These are phyloP conservation scores for Cucurbita ficifolia DNA, from an alignment of 306 rosid species.

Conservation along the genomic window DNA sequence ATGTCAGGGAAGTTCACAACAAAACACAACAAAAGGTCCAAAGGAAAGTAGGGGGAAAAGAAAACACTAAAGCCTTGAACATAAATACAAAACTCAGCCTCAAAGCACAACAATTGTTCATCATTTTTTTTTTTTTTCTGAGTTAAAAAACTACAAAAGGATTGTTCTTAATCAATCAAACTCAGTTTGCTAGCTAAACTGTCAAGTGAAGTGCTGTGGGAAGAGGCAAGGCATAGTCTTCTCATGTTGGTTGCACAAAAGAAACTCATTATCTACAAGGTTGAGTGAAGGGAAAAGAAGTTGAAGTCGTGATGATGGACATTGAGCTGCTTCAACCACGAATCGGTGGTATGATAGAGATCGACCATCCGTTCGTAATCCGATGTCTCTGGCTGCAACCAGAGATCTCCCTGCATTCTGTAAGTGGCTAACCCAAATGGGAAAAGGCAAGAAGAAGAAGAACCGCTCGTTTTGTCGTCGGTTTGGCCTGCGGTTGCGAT, in stretches of 20 bases:
- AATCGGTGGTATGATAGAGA: constrained; percentile 52
- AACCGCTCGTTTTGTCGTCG: neutral
- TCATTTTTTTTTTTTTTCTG: neutral
- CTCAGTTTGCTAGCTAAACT: neutral
- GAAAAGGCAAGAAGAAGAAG: constrained; percentile 16
- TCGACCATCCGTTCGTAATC: constrained; percentile 25
- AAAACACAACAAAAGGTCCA: neutral
- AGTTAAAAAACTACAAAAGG: neutral
- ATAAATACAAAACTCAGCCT: neutral
- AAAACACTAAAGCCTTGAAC: neutral
- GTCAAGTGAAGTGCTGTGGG: neutral
- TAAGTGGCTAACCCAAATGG: constrained; percentile 58
- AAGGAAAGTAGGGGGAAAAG: neutral
- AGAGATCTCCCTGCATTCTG: constrained; percentile 54
- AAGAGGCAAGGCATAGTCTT: neutral
- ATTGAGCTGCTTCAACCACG: constrained; percentile 71
- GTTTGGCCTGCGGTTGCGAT: constrained; percentile 9
- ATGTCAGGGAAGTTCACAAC: neutral
- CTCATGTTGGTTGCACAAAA: constrained; percentile 4
- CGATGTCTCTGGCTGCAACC: constrained; percentile 36
- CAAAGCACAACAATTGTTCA: neutral
- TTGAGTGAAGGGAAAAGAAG: constrained; percentile 37
- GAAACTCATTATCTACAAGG: constrained; percentile 1
- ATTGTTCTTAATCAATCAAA: neutral
- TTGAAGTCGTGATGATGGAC: constrained; percentile 65